Evolutionary conservation across 2,329 filamentous ascomycete genomes (phyloP).

Genomic region (Alternaria consortialis): DNA sequence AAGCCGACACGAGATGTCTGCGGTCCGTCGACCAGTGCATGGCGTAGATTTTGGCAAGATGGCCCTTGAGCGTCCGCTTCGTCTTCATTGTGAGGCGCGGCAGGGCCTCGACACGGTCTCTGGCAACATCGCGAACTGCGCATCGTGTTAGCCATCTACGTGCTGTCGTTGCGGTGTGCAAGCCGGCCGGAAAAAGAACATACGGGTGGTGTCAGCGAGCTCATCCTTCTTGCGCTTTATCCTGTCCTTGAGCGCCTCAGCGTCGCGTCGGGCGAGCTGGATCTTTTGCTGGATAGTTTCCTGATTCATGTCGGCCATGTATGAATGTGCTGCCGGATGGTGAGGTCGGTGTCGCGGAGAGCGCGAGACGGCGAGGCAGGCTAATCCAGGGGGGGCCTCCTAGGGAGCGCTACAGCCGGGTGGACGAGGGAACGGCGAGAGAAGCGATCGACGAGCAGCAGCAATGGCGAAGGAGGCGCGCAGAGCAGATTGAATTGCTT

Average conservation of each 20-base stretch:
- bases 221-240: slow-evolving; percentile 99
- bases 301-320: slow-evolving; percentile 60
- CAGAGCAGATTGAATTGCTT: slow-evolving; percentile 42
- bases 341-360: slow-evolving; percentile 21
- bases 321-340: slow-evolving; percentile 18
- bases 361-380: slow-evolving; percentile 35
- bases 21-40: slow-evolving; percentile 99
- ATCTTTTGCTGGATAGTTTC: slow-evolving; percentile 69
- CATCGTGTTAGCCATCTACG: slow-evolving; percentile 34
- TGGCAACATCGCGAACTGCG: slow-evolving; percentile 88
- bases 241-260: slow-evolving; percentile 95
- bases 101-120: slow-evolving; percentile 90
- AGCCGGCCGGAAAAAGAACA: slow-evolving; percentile 54
- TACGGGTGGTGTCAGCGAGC: slow-evolving; percentile 96
- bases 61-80: slow-evolving; percentile 94
- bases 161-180: background rate
- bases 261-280: slow-evolving; percentile 97
- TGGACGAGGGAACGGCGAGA: slow-evolving; percentile 27
- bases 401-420: slow-evolving; percentile 41
- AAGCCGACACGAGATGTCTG: slow-evolving; percentile 95
- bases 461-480: slow-evolving; percentile 40
- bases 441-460: slow-evolving; percentile 16
- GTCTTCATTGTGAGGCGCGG: slow-evolving; percentile 97
- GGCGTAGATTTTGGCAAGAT: slow-evolving; percentile 98
- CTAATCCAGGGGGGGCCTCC: slow-evolving; percentile 50